A percentile compares a stretch with the other conserved stretches of the same genome.
Evolutionary conservation across 2,329 filamentous ascomycete genomes (phyloP).

Genomic region (Aspergillus jensenii): DNA sequence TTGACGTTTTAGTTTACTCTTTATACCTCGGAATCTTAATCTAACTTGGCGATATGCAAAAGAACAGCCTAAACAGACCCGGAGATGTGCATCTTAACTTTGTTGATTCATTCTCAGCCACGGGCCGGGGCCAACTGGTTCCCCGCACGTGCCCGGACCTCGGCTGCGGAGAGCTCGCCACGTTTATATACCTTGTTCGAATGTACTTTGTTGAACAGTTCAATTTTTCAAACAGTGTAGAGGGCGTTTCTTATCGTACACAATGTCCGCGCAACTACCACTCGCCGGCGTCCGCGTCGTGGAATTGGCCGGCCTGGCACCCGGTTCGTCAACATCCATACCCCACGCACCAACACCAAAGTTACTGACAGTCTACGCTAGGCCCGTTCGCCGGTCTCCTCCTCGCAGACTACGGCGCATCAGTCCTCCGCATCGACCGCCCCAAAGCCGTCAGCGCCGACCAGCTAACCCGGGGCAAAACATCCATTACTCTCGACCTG

Average conservation of each 20-base stretch:
- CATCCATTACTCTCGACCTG: constrained; percentile 76
- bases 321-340: constrained; percentile 47
- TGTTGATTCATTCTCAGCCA: no score
- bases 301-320: constrained; percentile 66
- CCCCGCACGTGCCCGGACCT: constrained; percentile 27
- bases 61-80: neutral
- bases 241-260: neutral
- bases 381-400: constrained; percentile 87
- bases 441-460: constrained; percentile 59
- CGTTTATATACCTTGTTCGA: neutral
- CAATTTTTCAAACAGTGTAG: neutral
- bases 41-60: neutral
- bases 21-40: neutral
- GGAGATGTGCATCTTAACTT: no score
- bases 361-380: constrained; percentile 36
- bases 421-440: constrained; percentile 82
- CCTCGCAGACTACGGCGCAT: constrained; percentile 84
- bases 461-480: constrained; percentile 76
- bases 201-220: neutral
- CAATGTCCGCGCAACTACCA: constrained; percentile 49
- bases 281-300: constrained; percentile 62
- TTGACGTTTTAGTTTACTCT: no score
- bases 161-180: constrained; percentile 16
- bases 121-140: neutral
- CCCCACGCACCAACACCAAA: neutral